phyloP scores from a whole-genome alignment of 2,329 filamentous ascomycete species.

The Didymella pinodella region DNA sequence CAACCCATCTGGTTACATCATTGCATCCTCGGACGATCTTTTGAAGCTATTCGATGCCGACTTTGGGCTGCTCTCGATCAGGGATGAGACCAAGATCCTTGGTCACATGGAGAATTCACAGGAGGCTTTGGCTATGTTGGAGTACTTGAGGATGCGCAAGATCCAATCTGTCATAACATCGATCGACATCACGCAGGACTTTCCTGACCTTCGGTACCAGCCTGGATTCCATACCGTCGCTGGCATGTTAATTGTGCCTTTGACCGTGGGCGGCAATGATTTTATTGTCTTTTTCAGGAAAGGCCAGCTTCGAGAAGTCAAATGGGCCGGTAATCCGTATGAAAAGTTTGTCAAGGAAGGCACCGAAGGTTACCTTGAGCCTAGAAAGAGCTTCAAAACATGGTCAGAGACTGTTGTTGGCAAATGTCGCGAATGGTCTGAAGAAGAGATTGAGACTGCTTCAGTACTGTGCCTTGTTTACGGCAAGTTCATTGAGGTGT shows the following conservation, averaged over 20 bases:
- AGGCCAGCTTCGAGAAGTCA: slow-evolving; percentile 76
- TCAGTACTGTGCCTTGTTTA: slow-evolving; percentile 89
- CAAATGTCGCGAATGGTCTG: slow-evolving; percentile 86
- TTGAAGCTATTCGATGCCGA: slow-evolving; percentile 86
- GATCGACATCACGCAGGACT: slow-evolving; percentile 77
- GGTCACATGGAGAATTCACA: slow-evolving; percentile 78
- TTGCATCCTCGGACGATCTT: slow-evolving; percentile 86
- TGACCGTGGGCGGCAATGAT: slow-evolving; percentile 77
- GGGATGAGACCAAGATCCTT: slow-evolving; percentile 87
- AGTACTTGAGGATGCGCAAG: slow-evolving; percentile 80
- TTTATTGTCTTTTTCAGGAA: slow-evolving; percentile 93
- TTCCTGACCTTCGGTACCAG: slow-evolving; percentile 79
- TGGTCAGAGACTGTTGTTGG: slow-evolving; percentile 85
- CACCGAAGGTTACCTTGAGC: slow-evolving; percentile 77
- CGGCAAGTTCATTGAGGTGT: slow-evolving; percentile 89
- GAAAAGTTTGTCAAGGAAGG: slow-evolving; percentile 78
- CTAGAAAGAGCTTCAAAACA: slow-evolving; percentile 77
- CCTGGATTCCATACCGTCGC: slow-evolving; percentile 82
- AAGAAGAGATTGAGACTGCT: slow-evolving; percentile 88
- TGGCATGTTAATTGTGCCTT: slow-evolving; percentile 80
- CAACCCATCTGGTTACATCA: slow-evolving; percentile 88
- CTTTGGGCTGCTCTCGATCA: slow-evolving; percentile 83
- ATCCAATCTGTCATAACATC: slow-evolving; percentile 79
- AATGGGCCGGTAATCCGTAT: slow-evolving; percentile 87
- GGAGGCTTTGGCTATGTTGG: slow-evolving; percentile 82